phyloP scores from a whole-genome alignment of 2,329 filamentous ascomycete genomes.

The Fusarium anguioides region DNA sequence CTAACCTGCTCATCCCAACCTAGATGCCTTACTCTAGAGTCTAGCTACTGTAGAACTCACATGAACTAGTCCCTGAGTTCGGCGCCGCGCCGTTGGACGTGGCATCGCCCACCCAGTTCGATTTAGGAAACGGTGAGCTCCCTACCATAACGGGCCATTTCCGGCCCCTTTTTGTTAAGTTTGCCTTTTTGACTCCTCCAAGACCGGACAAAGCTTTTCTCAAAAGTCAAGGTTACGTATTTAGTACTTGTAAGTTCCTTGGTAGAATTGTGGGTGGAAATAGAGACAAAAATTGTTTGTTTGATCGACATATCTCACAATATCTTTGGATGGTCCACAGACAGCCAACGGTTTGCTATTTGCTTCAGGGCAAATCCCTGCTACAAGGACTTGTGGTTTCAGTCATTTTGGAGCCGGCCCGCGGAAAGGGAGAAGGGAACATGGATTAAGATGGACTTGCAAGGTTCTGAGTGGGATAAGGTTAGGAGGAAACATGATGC shows the following conservation, averaged over 20 bases:
- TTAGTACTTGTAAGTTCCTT: no score
- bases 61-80: slow-evolving; percentile 24
- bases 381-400: slow-evolving; percentile 21
- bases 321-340: slow-evolving; percentile 18
- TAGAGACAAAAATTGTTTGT: neutral
- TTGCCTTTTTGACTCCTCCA: slow-evolving; percentile 7
- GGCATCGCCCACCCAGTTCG: slow-evolving; percentile 32
- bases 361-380: slow-evolving; percentile 15
- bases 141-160: slow-evolving; percentile 38
- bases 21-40: no score
- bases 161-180: slow-evolving; percentile 36
- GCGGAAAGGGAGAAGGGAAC: slow-evolving; percentile 26
- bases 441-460: slow-evolving; percentile 17
- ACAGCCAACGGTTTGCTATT: neutral
- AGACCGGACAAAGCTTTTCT: neutral
- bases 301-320: slow-evolving; percentile 27
- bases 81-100: slow-evolving; percentile 28
- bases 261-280: slow-evolving; percentile 37
- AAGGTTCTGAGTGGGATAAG: slow-evolving; percentile 18
- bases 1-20: slow-evolving; percentile 2
- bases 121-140: slow-evolving; percentile 25
- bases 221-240: neutral
- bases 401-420: slow-evolving; percentile 29
- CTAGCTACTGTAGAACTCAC: no score
- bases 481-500: slow-evolving; percentile 6